Evolutionary conservation across 1,284 basidiomycete genomes (phyloP), one percentile per base, ranked within the genome.

Genomic region (Erythrobasidium hasegawianum): DNA sequence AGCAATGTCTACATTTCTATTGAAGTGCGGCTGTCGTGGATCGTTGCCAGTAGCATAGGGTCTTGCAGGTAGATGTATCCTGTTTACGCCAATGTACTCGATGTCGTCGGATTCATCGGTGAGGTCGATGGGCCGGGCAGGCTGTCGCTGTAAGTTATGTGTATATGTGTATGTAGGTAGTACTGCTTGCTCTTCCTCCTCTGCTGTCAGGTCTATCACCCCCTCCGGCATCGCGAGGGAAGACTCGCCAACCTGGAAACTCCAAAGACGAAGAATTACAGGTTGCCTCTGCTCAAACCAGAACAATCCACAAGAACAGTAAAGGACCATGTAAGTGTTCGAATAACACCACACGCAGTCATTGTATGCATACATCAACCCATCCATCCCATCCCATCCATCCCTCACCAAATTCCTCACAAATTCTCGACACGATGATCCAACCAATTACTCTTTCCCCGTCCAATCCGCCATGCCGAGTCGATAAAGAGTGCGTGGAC

Each of bases 401-500:
- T 22, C 22, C 54, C 24, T 27, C 59, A 2, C 16, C 16, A 18
- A 59, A 43, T 5, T 47, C 14, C 43, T 27, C 39, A 33, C 4
- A 33, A 5, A 5, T 24, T 16, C n/a, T 59, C 40, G 20, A 45
- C 10, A 53, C 62, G 62, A 65, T 65, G 62, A 65, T 43, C 55
- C 55, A 26, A 65, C 55, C 55, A 47, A 65, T 65, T 65, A 65
- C 62, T 65, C 62, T 65, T 65, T 65, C 62, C 62, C 62, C 56
- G 62, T 65, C 62, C 62, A 33, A 65, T 65, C 62, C 62, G 57
- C 57, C 62, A 65, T 65, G 62, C 56, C 62, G 62, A 65, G 62
- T 55, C 62, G 62, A 65, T 56, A 65, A 65, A 65, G 62, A 65
- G 62, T 52, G 55, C 56, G 33, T 43, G 27, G 39, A 49, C 55